phyloP scores from a whole-genome alignment of 1,139 yeast genomes.

The Zygosaccharomyces pseudobailii region DNA sequence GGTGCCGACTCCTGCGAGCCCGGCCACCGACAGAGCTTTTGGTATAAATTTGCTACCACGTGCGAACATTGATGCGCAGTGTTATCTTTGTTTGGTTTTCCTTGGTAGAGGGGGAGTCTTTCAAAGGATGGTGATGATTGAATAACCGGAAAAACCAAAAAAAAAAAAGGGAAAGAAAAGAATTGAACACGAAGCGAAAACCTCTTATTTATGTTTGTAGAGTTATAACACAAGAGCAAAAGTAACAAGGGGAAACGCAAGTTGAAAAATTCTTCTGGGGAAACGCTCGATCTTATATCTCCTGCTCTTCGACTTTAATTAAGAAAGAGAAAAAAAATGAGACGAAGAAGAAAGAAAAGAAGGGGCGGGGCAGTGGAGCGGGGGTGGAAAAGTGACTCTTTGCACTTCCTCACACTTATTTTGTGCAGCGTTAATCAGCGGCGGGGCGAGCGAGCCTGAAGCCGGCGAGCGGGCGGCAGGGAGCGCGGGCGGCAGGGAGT shows the following conservation, averaged over 20 bases:
- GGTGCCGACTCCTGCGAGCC: constrained; percentile 18
- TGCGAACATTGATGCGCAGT: constrained; percentile 8
- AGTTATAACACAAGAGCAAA: neutral
- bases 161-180: neutral
- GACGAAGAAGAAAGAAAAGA: neutral
- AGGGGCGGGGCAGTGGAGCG: neutral
- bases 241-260: neutral
- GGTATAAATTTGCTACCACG: constrained; percentile 10
- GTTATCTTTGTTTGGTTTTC: too few species aligned
- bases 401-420: neutral
- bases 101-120: neutral
- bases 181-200: neutral
- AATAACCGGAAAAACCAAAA: neutral
- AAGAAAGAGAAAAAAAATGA: too few species aligned
- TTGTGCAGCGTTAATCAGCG: neutral
- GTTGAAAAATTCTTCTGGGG: constrained; percentile 1
- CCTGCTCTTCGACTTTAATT: neutral
- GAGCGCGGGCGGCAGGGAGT: neutral
- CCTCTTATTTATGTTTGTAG: neutral
- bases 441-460: neutral
- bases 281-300: constrained; percentile 4
- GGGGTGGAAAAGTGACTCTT: neutral
- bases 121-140: neutral
- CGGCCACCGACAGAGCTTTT: constrained; percentile 14
- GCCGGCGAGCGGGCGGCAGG: neutral